Percentiles rank a stretch among this genome's conserved stretches.
Evolutionary conservation across 352 stramenopile species (phyloP).

Genomic region (Blastocystis sp.): DNA sequence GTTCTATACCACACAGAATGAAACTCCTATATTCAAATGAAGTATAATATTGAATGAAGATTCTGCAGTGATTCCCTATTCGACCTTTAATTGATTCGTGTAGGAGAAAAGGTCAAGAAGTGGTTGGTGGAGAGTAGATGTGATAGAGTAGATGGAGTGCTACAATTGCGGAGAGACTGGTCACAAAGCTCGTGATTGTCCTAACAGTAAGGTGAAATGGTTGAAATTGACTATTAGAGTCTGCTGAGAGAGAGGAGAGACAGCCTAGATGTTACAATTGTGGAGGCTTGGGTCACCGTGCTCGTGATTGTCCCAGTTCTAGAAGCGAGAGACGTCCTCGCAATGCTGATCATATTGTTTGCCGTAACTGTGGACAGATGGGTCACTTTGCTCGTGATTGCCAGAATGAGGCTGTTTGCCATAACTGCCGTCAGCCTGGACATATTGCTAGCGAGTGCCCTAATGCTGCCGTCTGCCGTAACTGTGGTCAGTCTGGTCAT

Average conservation of each 20-base stretch:
- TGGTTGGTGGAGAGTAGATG: no score
- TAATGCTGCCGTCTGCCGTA: constrained; percentile 59
- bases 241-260: background rate
- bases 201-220: background rate
- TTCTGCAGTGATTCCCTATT: no score
- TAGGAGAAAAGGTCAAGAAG: no score
- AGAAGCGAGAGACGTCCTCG: background rate
- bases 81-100: no score
- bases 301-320: constrained; percentile 1
- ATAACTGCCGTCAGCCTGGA: constrained; percentile 42
- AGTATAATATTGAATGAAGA: no score
- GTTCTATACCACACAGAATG: no score
- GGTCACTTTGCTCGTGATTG: constrained; percentile 40
- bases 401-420: constrained; percentile 57
- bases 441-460: constrained; percentile 30
- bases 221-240: background rate
- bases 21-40: no score
- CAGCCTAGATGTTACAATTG: constrained; percentile 41
- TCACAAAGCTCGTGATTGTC: constrained; percentile 57
- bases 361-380: constrained; percentile 1
- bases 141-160: constrained; percentile 22
- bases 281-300: background rate
- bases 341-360: background rate
- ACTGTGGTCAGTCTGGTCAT: constrained; percentile 63
- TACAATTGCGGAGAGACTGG: constrained; percentile 23